Conservation (phyloP, 2,329 filamentous ascomycete species). For the Dactylellina sp. region DNA sequence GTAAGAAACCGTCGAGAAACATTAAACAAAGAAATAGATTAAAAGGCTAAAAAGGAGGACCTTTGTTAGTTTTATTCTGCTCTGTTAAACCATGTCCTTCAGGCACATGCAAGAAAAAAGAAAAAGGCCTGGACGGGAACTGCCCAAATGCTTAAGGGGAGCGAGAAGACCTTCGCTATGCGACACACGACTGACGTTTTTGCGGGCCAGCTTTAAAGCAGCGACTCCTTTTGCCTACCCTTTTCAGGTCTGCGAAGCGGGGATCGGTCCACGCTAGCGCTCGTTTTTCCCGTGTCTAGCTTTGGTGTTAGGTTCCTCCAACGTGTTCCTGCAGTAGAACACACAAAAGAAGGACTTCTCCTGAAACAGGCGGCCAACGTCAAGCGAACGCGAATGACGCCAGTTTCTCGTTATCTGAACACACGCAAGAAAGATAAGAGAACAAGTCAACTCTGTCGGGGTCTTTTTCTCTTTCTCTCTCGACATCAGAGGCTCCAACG, state of each 20-base stretch:
- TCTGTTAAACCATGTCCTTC: constrained; percentile 13
- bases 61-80: constrained; percentile 35
- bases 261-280: constrained; percentile 47
- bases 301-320: constrained; percentile 47
- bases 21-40: constrained; percentile 22
- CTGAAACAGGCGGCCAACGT: constrained; percentile 49
- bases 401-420: constrained; percentile 24
- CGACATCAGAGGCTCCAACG: neutral
- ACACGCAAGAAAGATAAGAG: neutral
- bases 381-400: constrained; percentile 54
- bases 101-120: constrained; percentile 32
- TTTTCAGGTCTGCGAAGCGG: constrained; percentile 41
- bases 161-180: constrained; percentile 23
- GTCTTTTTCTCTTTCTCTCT: neutral
- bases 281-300: constrained; percentile 55
- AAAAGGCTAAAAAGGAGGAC: constrained; percentile 3
- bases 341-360: constrained; percentile 35
- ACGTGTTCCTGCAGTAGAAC: constrained; percentile 55
- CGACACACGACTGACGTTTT: constrained; percentile 52
- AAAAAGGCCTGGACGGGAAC: constrained; percentile 13
- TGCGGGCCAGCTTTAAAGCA: constrained; percentile 27
- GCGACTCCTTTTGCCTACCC: constrained; percentile 56
- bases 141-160: constrained; percentile 11
- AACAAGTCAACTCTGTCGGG: too few relatives aligned
- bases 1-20: constrained; percentile 2